These are phyloP conservation scores for Fusarium poae DNA, from an alignment of 2,329 filamentous ascomycete genomes.

Conservation along the genomic window DNA sequence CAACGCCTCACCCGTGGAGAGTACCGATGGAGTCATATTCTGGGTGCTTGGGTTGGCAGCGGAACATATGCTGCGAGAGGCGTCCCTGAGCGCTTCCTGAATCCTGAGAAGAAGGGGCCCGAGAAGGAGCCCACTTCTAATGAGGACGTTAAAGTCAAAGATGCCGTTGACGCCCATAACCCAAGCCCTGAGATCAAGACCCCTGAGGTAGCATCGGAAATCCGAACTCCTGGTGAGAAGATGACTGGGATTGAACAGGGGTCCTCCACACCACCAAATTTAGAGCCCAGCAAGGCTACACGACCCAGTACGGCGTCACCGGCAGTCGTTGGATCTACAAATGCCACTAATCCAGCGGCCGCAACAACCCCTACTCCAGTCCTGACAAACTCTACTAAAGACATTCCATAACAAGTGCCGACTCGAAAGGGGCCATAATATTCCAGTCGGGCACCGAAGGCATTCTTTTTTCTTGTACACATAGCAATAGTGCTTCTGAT, in stretches of 20 bases:
- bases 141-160: slow-evolving; percentile 35
- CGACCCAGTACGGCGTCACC: slow-evolving; percentile 14
- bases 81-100: slow-evolving; percentile 81
- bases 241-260: slow-evolving; percentile 12
- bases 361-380: slow-evolving; percentile 10
- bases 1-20: slow-evolving; percentile 78
- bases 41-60: slow-evolving; percentile 86
- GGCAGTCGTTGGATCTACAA: slow-evolving; percentile 9
- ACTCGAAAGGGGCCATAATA: slow-evolving; percentile 2
- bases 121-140: slow-evolving; percentile 36
- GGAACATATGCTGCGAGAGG: slow-evolving; percentile 75
- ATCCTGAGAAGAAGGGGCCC: slow-evolving; percentile 53
- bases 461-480: background rate
- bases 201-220: slow-evolving; percentile 15
- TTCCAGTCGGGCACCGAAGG: background rate
- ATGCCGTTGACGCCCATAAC: slow-evolving; percentile 26
- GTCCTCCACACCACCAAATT: slow-evolving; percentile 10
- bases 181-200: slow-evolving; percentile 24
- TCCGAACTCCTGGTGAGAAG: slow-evolving; percentile 9
- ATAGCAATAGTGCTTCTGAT: background rate
- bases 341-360: slow-evolving; percentile 14
- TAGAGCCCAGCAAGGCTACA: slow-evolving; percentile 15
- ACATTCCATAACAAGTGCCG: background rate
- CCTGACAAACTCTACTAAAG: slow-evolving; percentile 3
- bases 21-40: slow-evolving; percentile 83